phyloP scores from a whole-genome alignment of 805 yeast genomes.

The Komagataella kurtzmanii region DNA sequence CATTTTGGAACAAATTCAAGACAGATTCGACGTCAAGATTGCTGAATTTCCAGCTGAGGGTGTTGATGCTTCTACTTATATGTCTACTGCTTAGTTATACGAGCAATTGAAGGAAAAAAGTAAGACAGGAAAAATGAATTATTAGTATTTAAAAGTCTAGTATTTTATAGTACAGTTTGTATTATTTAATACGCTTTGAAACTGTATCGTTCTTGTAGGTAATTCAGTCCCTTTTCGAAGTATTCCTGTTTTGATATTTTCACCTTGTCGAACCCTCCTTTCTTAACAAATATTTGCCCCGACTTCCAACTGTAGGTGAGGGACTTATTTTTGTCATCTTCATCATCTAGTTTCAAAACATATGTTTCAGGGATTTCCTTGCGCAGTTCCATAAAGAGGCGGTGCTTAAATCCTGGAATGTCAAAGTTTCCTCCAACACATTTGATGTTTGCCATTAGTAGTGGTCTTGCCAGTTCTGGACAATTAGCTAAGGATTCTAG shows the following conservation, averaged over 20 bases:
- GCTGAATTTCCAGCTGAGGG: constrained; percentile 96
- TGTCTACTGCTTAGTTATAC: constrained; percentile 57
- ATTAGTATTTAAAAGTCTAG: neutral
- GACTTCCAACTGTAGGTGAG: constrained; percentile 42
- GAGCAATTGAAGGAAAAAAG: neutral
- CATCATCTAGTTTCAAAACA: constrained; percentile 36
- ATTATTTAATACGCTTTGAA: neutral
- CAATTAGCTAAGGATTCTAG: constrained; percentile 54
- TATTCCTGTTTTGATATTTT: constrained; percentile 70
- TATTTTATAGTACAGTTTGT: neutral
- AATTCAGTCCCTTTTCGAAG: constrained; percentile 63
- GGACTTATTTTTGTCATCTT: constrained; percentile 8
- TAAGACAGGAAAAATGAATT: neutral
- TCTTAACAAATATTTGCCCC: constrained; percentile 32
- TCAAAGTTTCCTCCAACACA: constrained; percentile 76
- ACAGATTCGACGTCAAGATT: constrained; percentile 92
- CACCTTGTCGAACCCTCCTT: constrained; percentile 32
- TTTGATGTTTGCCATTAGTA: constrained; percentile 67
- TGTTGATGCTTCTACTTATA: constrained; percentile 93
- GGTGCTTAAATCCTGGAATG: constrained; percentile 48
- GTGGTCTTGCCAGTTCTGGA: constrained; percentile 63
- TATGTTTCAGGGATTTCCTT: constrained; percentile 63
- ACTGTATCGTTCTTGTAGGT: constrained; percentile 12
- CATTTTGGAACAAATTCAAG: constrained; percentile 86
- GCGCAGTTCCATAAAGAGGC: constrained; percentile 50